Evolutionary conservation across 305 asterid genomes (phyloP).

Genomic region (Solanum hybrid): DNA sequence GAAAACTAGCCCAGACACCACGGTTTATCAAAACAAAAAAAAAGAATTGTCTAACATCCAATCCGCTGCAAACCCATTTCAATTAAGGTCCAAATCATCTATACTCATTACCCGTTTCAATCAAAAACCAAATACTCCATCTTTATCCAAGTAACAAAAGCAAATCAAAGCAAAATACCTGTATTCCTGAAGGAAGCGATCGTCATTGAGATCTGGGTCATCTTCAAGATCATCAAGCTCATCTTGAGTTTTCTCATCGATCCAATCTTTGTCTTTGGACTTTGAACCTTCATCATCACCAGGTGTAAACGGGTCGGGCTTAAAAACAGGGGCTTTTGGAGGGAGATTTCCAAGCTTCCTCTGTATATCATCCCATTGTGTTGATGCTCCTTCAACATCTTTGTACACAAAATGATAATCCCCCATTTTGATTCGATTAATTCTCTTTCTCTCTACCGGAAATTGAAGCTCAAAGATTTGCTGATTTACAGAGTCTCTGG

Average conservation of each 20-base stretch:
- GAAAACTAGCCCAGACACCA: not conserved
- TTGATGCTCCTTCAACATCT: slow-evolving; percentile 81
- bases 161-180: slow-evolving; percentile 27
- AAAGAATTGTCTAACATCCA: not conserved
- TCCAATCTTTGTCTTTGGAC: slow-evolving; percentile 71
- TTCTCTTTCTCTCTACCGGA: not conserved
- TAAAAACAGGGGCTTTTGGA: slow-evolving; percentile 55
- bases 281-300: slow-evolving; percentile 54
- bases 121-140: not conserved
- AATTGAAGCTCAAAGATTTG: not conserved
- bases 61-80: not conserved
- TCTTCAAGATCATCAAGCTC: slow-evolving; percentile 93
- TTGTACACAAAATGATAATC: slow-evolving; percentile 84
- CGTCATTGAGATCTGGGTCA: slow-evolving; percentile 82
- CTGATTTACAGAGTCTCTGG: not conserved
- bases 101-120: not conserved
- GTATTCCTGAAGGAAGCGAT: slow-evolving; percentile 80
- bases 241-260: slow-evolving; percentile 56
- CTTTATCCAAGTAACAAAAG: not conserved
- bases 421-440: slow-evolving; percentile 32
- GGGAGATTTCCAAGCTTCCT: slow-evolving; percentile 83
- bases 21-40: not conserved
- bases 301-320: slow-evolving; percentile 61
- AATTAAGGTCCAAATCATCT: not conserved
- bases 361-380: slow-evolving; percentile 93